Percentiles rank a stretch among this genome's conserved stretches.
Evolutionary conservation across 2,329 filamentous ascomycete species (phyloP).

Genomic region (Fusarium subtropicale): DNA sequence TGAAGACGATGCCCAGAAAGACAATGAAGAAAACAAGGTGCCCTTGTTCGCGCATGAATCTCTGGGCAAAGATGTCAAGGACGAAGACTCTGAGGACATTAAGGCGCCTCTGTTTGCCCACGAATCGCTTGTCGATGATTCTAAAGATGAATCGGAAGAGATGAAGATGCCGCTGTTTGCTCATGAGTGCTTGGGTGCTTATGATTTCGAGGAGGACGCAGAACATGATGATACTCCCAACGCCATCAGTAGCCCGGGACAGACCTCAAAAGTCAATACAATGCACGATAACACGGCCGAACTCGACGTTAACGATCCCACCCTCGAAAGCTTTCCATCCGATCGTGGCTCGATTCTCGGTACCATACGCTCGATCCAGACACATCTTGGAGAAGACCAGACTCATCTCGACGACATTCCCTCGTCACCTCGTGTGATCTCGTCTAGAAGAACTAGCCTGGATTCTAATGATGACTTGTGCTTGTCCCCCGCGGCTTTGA

Average conservation of each 20-base stretch:
- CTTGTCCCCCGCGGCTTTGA: slow-evolving; percentile 52
- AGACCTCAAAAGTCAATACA: slow-evolving; percentile 26
- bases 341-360: slow-evolving; percentile 59
- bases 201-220: slow-evolving; percentile 51
- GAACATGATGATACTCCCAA: slow-evolving; percentile 45
- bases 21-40: slow-evolving; percentile 48
- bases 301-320: slow-evolving; percentile 60
- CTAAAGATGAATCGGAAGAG: slow-evolving; percentile 33
- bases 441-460: slow-evolving; percentile 51
- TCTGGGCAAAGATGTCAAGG: slow-evolving; percentile 55
- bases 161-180: slow-evolving; percentile 58
- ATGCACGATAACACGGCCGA: slow-evolving; percentile 35
- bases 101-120: slow-evolving; percentile 29
- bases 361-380: slow-evolving; percentile 60
- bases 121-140: slow-evolving; percentile 20
- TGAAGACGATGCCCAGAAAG: slow-evolving; percentile 47
- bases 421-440: slow-evolving; percentile 52
- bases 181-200: slow-evolving; percentile 60
- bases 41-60: slow-evolving; percentile 63
- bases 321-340: slow-evolving; percentile 61
- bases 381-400: slow-evolving; percentile 56
- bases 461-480: slow-evolving; percentile 55
- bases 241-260: slow-evolving; percentile 34
- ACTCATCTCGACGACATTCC: slow-evolving; percentile 53
- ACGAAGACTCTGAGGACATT: slow-evolving; percentile 50